Evolutionary conservation across 2,329 filamentous ascomycete genomes (phyloP).

Genomic region (Penicillium sp.): DNA sequence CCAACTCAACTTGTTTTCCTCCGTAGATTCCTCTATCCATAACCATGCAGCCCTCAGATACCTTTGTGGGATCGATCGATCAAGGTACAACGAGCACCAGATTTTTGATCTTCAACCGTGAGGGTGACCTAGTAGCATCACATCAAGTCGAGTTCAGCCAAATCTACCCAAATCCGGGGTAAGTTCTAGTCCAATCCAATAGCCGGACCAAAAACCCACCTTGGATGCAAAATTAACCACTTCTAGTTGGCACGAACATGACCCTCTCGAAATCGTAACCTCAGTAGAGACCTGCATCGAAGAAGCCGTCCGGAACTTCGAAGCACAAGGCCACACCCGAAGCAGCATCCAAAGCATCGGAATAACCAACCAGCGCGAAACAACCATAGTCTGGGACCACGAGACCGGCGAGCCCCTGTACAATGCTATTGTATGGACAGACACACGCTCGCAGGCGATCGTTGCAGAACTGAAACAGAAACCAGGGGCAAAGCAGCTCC

Average conservation of each 20-base stretch:
- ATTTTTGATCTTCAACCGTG: constrained; percentile 82
- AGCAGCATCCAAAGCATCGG: constrained; percentile 70
- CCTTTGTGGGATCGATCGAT: constrained; percentile 80
- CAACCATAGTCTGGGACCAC: constrained; percentile 79
- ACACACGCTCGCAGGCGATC: constrained; percentile 72
- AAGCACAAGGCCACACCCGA: constrained; percentile 61
- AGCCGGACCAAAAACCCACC: not conserved
- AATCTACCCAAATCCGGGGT: constrained; percentile 81
- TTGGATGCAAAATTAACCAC: not conserved
- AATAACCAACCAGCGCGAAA: constrained; percentile 89
- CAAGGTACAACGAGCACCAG: constrained; percentile 86
- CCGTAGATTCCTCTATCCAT: not conserved
- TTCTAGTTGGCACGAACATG: constrained; percentile 80
- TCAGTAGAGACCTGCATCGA: constrained; percentile 78
- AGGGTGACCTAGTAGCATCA: constrained; percentile 72
- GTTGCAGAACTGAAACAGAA: constrained; percentile 71
- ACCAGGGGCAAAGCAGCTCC: constrained; percentile 64
- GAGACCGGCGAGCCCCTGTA: constrained; percentile 74
- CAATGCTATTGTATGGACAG: constrained; percentile 87
- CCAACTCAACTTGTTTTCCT: not conserved
- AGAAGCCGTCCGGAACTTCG: constrained; percentile 66
- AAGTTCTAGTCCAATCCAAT: constrained; percentile 39
- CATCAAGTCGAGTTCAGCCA: constrained; percentile 86
- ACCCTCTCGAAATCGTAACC: constrained; percentile 69
- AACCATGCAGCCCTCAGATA: constrained; percentile 26